phyloP scores from a whole-genome alignment of 2,329 filamentous ascomycete genomes.

The Calonectria ilicicola region DNA sequence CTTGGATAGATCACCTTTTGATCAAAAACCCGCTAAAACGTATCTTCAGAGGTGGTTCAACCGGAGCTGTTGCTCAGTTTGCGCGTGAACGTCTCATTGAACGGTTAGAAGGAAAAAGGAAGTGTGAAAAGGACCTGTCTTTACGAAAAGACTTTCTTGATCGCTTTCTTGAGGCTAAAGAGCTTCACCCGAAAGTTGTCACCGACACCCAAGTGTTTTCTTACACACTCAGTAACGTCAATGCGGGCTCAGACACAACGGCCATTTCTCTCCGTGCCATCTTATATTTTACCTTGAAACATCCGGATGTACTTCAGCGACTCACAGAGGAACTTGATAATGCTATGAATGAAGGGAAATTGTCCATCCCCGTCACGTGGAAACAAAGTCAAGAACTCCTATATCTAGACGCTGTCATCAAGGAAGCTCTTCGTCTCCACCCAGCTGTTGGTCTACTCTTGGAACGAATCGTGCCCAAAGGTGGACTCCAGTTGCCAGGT shows the following conservation, averaged over 20 bases:
- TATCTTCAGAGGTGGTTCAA: conserved; percentile 63
- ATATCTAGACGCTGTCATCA: conserved; percentile 83
- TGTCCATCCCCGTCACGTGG: conserved; percentile 69
- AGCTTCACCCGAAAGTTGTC: conserved; percentile 77
- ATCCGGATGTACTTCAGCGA: conserved; percentile 74
- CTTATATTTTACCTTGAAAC: conserved; percentile 79
- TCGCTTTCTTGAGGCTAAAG: conserved; percentile 76
- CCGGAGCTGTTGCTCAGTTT: conserved; percentile 66
- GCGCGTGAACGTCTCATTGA: conserved; percentile 76
- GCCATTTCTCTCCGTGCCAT: conserved; percentile 77
- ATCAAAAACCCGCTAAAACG: conserved; percentile 81
- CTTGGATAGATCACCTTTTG: conserved; percentile 48
- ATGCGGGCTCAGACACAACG: conserved; percentile 83
- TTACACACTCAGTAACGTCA: conserved; percentile 75
- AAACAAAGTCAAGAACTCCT: conserved; percentile 75
- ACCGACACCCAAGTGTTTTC: conserved; percentile 69
- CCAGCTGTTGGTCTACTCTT: conserved; percentile 78
- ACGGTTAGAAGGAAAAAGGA: conserved; percentile 67
- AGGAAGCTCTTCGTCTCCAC: conserved; percentile 81
- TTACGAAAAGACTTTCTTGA: conserved; percentile 68
- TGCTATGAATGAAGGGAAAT: conserved; percentile 58
- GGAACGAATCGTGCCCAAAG: conserved; percentile 76
- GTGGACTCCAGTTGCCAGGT: conserved; percentile 66
- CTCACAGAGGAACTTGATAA: conserved; percentile 59
- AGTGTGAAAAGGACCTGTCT: conserved; percentile 51